Conservation (phyloP, 768 basidiomycete species). For the Suillus paluster region DNA sequence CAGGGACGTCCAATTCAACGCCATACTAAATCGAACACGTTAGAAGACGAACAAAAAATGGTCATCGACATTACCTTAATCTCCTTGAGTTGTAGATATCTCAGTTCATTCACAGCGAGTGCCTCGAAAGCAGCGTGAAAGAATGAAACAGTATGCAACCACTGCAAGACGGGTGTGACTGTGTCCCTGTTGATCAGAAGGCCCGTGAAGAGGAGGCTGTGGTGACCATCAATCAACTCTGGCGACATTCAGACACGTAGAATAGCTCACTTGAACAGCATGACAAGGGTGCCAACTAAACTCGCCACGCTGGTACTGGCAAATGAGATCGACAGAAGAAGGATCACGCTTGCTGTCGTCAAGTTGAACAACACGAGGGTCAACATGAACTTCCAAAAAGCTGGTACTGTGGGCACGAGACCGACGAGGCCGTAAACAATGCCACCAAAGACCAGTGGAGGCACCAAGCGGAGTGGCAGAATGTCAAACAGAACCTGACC, state of each 20-base stretch:
- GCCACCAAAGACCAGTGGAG: conserved; percentile 93
- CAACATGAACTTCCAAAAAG: conserved; percentile 99
- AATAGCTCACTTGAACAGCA: conserved; percentile 93
- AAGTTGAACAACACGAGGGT: conserved; percentile 96
- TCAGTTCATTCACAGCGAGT: conserved; percentile 94
- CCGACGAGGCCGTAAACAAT: conserved; percentile 96
- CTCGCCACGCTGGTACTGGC: conserved; percentile 88
- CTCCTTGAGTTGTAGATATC: conserved; percentile 92
- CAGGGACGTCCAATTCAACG: conserved; percentile 94
- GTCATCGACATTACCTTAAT: conserved; percentile 61
- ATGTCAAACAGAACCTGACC: conserved; percentile 92
- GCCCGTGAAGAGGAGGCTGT: conserved; percentile 92
- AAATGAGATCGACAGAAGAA: conserved; percentile 89
- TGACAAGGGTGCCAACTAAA: conserved; percentile 91
- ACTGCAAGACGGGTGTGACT: conserved; percentile 70
- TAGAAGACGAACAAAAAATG: background rate
- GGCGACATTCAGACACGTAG: conserved; percentile 10
- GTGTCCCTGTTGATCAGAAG: conserved; percentile 93
- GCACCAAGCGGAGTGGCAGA: conserved; percentile 90
- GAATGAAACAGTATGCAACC: conserved; percentile 92
- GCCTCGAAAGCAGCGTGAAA: conserved; percentile 99
- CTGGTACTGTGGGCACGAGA: conserved; percentile 85
- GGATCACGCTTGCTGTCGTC: conserved; percentile 89
- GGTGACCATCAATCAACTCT: conserved; percentile 10
- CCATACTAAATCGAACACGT: conserved; percentile 67